Percentiles rank a stretch among this genome's conserved stretches.
These are phyloP conservation scores for Entomortierella parvispora DNA, from an alignment of 192 early-diverging fungal species.

Conservation along the genomic window DNA sequence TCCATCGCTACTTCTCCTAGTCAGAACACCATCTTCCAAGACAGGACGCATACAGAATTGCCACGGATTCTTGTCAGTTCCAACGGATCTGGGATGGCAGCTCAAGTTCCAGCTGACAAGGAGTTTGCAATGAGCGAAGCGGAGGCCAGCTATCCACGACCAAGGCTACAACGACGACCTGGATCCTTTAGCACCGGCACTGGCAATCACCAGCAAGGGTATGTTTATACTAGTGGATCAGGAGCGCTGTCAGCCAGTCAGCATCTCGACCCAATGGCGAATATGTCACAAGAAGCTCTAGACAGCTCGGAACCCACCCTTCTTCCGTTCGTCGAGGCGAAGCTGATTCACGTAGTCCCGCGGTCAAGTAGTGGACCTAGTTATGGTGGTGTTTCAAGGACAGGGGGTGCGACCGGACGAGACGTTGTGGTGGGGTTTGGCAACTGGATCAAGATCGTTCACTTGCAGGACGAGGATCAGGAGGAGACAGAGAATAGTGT, in stretches of 20 bases:
- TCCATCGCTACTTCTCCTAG: neutral
- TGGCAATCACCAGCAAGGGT: conserved; percentile 18
- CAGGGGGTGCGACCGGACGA: conserved; percentile 6
- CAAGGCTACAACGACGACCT: conserved; percentile 30
- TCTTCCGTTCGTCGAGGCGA: conserved; percentile 46
- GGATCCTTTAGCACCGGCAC: conserved; percentile 16
- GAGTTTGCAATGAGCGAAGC: neutral
- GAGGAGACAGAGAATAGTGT: no score
- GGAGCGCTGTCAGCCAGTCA: neutral
- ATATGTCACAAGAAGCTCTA: neutral
- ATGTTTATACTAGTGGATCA: conserved; percentile 10
- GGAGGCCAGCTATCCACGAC: conserved; percentile 1
- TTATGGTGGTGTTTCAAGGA: neutral
- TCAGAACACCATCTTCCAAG: neutral
- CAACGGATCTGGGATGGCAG: conserved; percentile 40
- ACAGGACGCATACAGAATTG: neutral
- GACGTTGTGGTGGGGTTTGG: conserved; percentile 47
- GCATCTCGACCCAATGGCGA: neutral
- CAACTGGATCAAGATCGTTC: conserved; percentile 46
- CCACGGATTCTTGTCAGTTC: conserved; percentile 10
- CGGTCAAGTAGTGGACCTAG: neutral
- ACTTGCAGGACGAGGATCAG: conserved; percentile 29
- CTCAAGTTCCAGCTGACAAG: conserved; percentile 4
- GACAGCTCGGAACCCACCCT: conserved; percentile 16
- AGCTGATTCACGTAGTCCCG: conserved; percentile 13